Conservation (phyloP, 805 yeast genomes). For the Yamadazyma philogaea region DNA sequence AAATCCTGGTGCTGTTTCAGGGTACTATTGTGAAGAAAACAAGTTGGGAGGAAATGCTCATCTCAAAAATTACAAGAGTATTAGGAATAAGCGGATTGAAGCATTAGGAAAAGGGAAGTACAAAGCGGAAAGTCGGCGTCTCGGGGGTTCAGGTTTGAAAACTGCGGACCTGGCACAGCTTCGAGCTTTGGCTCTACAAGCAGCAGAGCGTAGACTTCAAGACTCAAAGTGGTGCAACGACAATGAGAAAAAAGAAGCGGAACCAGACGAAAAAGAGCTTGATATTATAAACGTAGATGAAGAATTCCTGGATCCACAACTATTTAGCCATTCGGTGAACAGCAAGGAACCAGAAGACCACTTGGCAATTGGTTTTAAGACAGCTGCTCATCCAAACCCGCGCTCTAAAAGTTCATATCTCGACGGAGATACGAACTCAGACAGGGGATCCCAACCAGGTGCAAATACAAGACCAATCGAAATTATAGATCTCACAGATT, state of each 20-base stretch:
- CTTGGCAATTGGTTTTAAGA: no score
- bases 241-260: conserved; percentile 18
- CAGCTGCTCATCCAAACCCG: background rate
- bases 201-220: conserved; percentile 59
- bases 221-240: conserved; percentile 50
- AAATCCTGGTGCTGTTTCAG: conserved; percentile 32
- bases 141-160: conserved; percentile 18
- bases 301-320: background rate
- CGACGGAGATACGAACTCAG: background rate
- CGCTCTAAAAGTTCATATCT: background rate
- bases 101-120: conserved; percentile 40
- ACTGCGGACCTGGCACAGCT: conserved; percentile 14
- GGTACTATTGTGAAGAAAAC: conserved; percentile 49
- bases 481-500: conserved; percentile 1
- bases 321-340: background rate
- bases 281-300: conserved; percentile 27
- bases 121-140: conserved; percentile 37
- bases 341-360: no score
- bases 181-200: conserved; percentile 50
- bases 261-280: conserved; percentile 46
- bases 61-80: conserved; percentile 18
- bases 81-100: conserved; percentile 39
- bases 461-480: background rate
- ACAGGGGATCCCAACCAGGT: background rate
- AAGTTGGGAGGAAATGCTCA: conserved; percentile 35